Percentiles rank a stretch among this genome's conserved stretches.
phyloP scores from a whole-genome alignment of 768 basidiomycete species.

The Rhizopogon rudus region DNA sequence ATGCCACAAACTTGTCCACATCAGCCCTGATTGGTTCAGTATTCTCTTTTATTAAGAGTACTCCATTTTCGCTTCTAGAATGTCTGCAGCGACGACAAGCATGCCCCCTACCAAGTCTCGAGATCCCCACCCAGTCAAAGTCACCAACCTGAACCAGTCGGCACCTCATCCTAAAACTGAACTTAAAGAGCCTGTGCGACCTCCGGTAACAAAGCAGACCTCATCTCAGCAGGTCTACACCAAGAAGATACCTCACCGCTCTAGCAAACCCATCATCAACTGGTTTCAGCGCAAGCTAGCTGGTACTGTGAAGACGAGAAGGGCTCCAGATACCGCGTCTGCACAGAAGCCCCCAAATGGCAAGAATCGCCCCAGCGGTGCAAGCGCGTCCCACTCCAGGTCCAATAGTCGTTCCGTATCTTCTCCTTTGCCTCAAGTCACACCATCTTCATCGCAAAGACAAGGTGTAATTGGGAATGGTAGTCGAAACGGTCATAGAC shows the following conservation, averaged over 20 bases:
- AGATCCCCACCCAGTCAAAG: constrained; percentile 9
- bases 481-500: constrained; percentile 7
- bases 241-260: constrained; percentile 63
- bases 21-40: too few species aligned
- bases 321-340: constrained; percentile 30
- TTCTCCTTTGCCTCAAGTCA: constrained; percentile 21
- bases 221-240: constrained; percentile 31
- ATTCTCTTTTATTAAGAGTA: constrained; percentile 1
- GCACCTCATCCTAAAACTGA: constrained; percentile 13
- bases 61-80: not conserved
- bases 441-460: constrained; percentile 18
- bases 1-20: too few species aligned
- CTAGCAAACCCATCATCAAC: constrained; percentile 82
- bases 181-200: constrained; percentile 12
- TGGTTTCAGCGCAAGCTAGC: constrained; percentile 88
- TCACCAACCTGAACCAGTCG: constrained; percentile 5
- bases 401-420: constrained; percentile 24
- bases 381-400: constrained; percentile 11
- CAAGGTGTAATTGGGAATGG: constrained; percentile 15
- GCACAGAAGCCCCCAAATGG: constrained; percentile 9
- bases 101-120: constrained; percentile 11
- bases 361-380: constrained; percentile 12
- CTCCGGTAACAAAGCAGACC: constrained; percentile 16
- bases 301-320: constrained; percentile 57
- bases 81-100: constrained; percentile 6